These are phyloP conservation scores for Hypomontagnella submonticulosa DNA, from an alignment of 495 filamentous ascomycete species.

Conservation along the genomic window DNA sequence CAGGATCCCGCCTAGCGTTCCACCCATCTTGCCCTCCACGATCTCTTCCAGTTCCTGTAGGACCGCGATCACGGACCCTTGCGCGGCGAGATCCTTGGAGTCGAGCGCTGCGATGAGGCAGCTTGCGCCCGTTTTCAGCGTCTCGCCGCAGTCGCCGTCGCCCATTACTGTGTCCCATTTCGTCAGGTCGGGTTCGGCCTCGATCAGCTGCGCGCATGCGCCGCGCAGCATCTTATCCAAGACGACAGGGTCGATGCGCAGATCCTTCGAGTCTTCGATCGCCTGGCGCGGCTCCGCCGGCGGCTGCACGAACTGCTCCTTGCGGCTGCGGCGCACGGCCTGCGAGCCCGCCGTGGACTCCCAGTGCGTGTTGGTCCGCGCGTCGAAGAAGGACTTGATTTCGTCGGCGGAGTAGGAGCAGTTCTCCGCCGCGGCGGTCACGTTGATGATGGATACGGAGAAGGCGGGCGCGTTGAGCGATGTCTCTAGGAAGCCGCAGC, in stretches of 20 bases:
- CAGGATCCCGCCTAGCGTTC: slow-evolving; percentile 69
- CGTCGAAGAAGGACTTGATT: slow-evolving; percentile 65
- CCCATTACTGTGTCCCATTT: slow-evolving; percentile 73
- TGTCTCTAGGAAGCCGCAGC: slow-evolving; percentile 66
- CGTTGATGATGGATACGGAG: slow-evolving; percentile 68
- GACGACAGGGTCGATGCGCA: slow-evolving; percentile 54
- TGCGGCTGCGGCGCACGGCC: slow-evolving; percentile 47
- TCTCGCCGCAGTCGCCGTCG: slow-evolving; percentile 73
- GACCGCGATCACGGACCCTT: slow-evolving; percentile 62
- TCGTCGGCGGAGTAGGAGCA: slow-evolving; percentile 59
- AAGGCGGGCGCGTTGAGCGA: slow-evolving; percentile 72
- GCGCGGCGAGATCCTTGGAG: slow-evolving; percentile 45
- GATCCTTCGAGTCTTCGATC: slow-evolving; percentile 52
- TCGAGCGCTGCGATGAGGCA: slow-evolving; percentile 56
- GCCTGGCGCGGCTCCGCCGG: slow-evolving; percentile 45
- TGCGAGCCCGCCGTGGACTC: slow-evolving; percentile 58
- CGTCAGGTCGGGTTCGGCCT: slow-evolving; percentile 68
- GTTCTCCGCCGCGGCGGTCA: slow-evolving; percentile 59
- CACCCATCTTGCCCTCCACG: slow-evolving; percentile 69
- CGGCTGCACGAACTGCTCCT: slow-evolving; percentile 57
- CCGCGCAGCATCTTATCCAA: slow-evolving; percentile 62
- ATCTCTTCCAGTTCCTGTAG: slow-evolving; percentile 65
- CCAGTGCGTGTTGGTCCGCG: slow-evolving; percentile 65
- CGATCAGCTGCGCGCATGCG: slow-evolving; percentile 62
- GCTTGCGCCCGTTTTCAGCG: slow-evolving; percentile 61